Percentiles rank a stretch among this genome's conserved stretches.
Conservation (phyloP, 176 grass and related monocot species). For the Miscanthus lutarioriparius region DNA sequence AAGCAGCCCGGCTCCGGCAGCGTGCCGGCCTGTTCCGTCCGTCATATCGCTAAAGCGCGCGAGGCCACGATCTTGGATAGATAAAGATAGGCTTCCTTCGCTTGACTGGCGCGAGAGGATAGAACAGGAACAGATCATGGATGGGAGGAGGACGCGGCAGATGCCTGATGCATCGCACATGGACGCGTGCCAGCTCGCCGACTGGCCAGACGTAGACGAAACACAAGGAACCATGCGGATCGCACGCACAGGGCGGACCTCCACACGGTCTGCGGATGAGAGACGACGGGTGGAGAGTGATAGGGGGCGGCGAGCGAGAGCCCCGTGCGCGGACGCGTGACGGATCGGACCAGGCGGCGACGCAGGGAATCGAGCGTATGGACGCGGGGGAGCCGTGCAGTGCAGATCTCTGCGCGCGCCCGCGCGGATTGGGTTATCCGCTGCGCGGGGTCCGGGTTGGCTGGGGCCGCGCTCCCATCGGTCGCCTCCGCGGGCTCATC, state of each 20-base stretch:
- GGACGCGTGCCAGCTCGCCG: too few species aligned
- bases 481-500: too few species aligned
- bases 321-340: background rate
- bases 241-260: too few species aligned
- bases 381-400: background rate
- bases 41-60: too few species aligned
- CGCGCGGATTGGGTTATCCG: background rate
- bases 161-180: too few species aligned
- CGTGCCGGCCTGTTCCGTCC: background rate
- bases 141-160: too few species aligned
- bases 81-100: background rate
- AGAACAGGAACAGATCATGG: too few species aligned
- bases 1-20: background rate
- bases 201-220: background rate
- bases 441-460: background rate
- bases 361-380: constrained; percentile 8
- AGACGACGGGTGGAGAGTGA: constrained; percentile 6
- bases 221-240: background rate
- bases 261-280: background rate
- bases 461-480: background rate
- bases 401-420: too few species aligned
- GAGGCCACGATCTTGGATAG: background rate
- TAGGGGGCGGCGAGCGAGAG: background rate
- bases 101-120: constrained; percentile 4
- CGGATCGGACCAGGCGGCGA: too few species aligned